These are phyloP conservation scores for Colletotrichum paranaense DNA, from an alignment of 2,329 filamentous ascomycete species.

Conservation along the genomic window DNA sequence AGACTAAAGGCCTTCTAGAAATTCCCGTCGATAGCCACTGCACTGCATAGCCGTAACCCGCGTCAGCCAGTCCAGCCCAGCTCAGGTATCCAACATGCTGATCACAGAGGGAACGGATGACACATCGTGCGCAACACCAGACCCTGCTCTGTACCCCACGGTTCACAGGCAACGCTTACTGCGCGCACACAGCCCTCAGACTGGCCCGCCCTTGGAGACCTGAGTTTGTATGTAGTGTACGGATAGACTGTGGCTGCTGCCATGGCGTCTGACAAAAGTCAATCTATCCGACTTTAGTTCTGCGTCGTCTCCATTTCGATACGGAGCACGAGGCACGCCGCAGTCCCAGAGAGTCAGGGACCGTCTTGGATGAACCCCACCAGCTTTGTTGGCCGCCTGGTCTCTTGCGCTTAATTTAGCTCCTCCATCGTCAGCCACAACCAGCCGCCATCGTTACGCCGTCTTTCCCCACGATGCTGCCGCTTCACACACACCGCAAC, in stretches of 20 bases:
- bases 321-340: conserved; percentile 23
- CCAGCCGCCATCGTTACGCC: conserved; percentile 31
- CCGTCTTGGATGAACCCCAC: not conserved
- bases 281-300: conserved; percentile 7
- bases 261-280: conserved; percentile 9
- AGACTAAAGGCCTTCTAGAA: conserved; percentile 1
- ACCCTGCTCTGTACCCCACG: conserved; percentile 14
- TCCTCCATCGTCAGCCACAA: conserved; percentile 26
- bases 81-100: conserved; percentile 2
- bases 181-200: conserved; percentile 15
- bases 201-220: not conserved
- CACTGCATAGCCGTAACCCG: not conserved
- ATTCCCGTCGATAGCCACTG: conserved; percentile 5
- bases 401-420: conserved; percentile 25
- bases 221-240: no score
- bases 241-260: not conserved
- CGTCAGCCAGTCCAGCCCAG: not conserved
- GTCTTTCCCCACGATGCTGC: conserved; percentile 16
- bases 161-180: conserved; percentile 19
- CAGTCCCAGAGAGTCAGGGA: not conserved
- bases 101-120: conserved; percentile 16
- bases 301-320: conserved; percentile 11
- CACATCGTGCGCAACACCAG: conserved; percentile 20
- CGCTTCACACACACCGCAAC: not conserved
- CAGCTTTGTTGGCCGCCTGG: conserved; percentile 9